These are phyloP conservation scores for Brettanomyces anomalus DNA, from an alignment of 805 yeast genomes.

Conservation along the genomic window DNA sequence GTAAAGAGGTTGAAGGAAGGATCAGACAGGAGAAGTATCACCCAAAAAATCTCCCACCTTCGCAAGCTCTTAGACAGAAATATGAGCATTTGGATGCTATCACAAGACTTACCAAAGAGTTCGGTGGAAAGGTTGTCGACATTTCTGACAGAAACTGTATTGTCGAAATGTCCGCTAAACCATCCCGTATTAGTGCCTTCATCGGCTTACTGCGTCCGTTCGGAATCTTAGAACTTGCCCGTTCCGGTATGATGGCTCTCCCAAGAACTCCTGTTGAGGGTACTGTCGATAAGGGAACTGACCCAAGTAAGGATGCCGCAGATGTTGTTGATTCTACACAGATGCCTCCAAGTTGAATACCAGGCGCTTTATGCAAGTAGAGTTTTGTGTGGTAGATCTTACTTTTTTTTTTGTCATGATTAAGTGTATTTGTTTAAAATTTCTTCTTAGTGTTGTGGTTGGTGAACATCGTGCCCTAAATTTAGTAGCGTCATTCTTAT, in stretches of 20 bases:
- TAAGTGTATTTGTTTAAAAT: too few relatives aligned
- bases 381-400: too few relatives aligned
- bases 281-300: conserved; percentile 38
- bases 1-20: conserved; percentile 34
- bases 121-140: conserved; percentile 90
- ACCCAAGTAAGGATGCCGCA: conserved; percentile 42
- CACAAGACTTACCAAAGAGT: conserved; percentile 68
- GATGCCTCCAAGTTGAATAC: conserved; percentile 83
- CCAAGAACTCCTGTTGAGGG: conserved; percentile 86
- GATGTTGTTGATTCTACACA: conserved; percentile 80
- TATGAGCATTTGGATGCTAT: conserved; percentile 83
- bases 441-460: too few relatives aligned
- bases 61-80: conserved; percentile 91
- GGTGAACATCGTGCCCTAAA: too few relatives aligned
- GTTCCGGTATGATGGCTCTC: conserved; percentile 98
- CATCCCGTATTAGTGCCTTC: conserved; percentile 79
- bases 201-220: conserved; percentile 88
- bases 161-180: conserved; percentile 91
- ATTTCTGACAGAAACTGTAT: conserved; percentile 89
- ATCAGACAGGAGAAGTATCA: conserved; percentile 49
- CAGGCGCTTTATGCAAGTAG: neutral
- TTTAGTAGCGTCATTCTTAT: too few relatives aligned
- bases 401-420: too few relatives aligned
- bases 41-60: conserved; percentile 82
- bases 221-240: conserved; percentile 91